Percentiles rank a stretch among this genome's conserved stretches.
Evolutionary conservation across 2,329 filamentous ascomycete species (phyloP).

Genomic region (Thielaviopsis ethacetica): DNA sequence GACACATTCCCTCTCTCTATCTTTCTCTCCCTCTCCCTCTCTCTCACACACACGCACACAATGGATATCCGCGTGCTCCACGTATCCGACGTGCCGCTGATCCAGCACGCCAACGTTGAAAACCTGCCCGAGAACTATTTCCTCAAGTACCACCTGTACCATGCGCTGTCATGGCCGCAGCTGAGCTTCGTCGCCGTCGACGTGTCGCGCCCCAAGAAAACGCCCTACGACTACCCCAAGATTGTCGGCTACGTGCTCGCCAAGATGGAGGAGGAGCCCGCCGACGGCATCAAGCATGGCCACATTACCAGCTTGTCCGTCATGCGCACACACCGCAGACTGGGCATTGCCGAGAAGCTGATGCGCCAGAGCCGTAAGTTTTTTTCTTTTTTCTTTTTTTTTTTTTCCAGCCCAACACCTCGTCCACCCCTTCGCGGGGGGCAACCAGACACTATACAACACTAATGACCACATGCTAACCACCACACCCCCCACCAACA

Average conservation of each 20-base stretch:
- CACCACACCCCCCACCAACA: slow-evolving; percentile 19
- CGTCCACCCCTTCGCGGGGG: too few relatives aligned
- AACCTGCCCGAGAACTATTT: slow-evolving; percentile 99
- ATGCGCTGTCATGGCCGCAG: slow-evolving; percentile 95
- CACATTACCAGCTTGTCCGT: slow-evolving; percentile 93
- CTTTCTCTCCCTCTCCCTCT: too few relatives aligned
- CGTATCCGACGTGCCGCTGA: slow-evolving; percentile 70
- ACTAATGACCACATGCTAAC: neutral
- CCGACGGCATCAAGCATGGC: slow-evolving; percentile 79
- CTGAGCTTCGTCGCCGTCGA: slow-evolving; percentile 94
- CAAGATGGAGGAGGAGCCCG: slow-evolving; percentile 97
- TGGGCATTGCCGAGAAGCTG: slow-evolving; percentile 91
- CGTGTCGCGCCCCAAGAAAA: slow-evolving; percentile 59
- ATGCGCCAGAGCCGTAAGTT: slow-evolving; percentile 87
- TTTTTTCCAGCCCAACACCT: too few relatives aligned
- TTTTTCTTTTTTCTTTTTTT: slow-evolving; percentile 7
- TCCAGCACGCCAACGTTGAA: slow-evolving; percentile 97
- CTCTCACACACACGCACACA: slow-evolving; percentile 1
- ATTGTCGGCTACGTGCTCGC: slow-evolving; percentile 98
- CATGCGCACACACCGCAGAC: slow-evolving; percentile 81
- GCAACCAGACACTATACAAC: neutral
- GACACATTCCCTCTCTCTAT: too few relatives aligned
- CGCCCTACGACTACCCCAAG: slow-evolving; percentile 80
- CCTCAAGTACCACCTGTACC: slow-evolving; percentile 99
- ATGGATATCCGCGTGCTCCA: slow-evolving; percentile 89